Evolutionary conservation across 1,284 basidiomycete species (phyloP), one percentile per base, ranked within the genome.

Genomic region (Psilocybe mexicana): DNA sequence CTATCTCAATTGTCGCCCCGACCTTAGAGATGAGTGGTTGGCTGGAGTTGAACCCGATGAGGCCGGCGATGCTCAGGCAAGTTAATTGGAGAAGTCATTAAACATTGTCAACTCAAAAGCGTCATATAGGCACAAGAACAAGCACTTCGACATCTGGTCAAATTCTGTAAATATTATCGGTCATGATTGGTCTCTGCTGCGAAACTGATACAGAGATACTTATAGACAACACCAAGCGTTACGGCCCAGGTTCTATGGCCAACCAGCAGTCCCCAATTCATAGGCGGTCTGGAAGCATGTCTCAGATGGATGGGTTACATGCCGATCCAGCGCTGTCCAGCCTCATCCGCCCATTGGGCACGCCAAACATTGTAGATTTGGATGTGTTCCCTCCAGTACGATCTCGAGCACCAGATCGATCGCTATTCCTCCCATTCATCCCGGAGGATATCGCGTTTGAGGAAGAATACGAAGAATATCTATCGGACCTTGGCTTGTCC

Each of bases 11-110:
- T 98, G 96, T 71, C 83, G 96, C 54, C 96, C 97, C 8, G 95
- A 98, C 69, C 80, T 99, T 52, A 85, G 96, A 40, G 97, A 99
- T 72, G 97, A 99, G 70, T 99, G 97, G 97, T 80, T 99, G 40
- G 92, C 94, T 11, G 94, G 94, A 1, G 88, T 88, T 18, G 97
- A 99, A 70, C 87, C 94, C 5, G 96, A 99, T 67, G 92, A 93
- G 62, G 92, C 93, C 55, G 81, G 90, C 30, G 96, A 90, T 69
- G 89, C 91, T 49, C 86, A 90, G 76, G 89, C 88, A 63, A 58
- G 71, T 24, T 44, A 38, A 46, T 36, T 38, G 43, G 30, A 33
- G 4, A 35, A 52, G 40, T 30, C 25, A 25, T 26, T 30, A 30
- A 30, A 8, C 40, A 30, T 44, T 12, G 12, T 45, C 42, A 40